Evolutionary conservation across 192 early-diverging fungal species (phyloP), one percentile per base, ranked within the genome.

Genomic region (Entomortierella chlamydospora): DNA sequence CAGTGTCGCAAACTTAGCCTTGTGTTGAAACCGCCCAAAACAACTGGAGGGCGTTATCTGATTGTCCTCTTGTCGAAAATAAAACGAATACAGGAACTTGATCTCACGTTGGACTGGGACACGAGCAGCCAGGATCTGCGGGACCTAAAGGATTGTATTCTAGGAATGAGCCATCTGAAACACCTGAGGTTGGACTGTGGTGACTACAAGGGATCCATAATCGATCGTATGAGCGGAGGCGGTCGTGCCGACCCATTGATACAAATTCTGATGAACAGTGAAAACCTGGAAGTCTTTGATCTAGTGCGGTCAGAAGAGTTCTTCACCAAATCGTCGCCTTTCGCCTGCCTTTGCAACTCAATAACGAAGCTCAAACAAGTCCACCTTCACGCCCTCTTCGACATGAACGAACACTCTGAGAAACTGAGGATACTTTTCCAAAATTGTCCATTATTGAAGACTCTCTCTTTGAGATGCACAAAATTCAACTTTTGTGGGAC

Each of bases 351-450:
- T 10, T 7, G 10, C 34, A 37, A 37, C 34, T 7, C 34, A 37
- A 37, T 10, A 15, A 69, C 49, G 12, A 1, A 49, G 20, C 23
- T 69, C 13, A 30, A 15, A 31, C 34, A 69, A 31, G 15, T 69
- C 45, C 57, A 69, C 41, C 7, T 69, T 1, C 57, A 69, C 26
- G 42, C 67, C 20, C n/a, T 53, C n/a, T 69, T 69, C 51, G 57
- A 69, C 22, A 56, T 33, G 0, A 69, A 52, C 11, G 5, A 6
- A 3, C 67, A 69, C 17, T 1, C 57, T 2, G 31, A 60, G 12
- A 69, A 69, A 26, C 45, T 69, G 1, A 2, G 15, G 13, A 39
- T 29, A 10, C 0, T 69, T 20, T 50, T 69, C 49, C 6, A 59
- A 9, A 47, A 39, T 12, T 26, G 67, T 41, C 57, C 67, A 12